Percentiles rank a stretch among this genome's conserved stretches.
phyloP scores from a whole-genome alignment of 202 grass and related monocot species.

The Eragrostis tef region DNA sequence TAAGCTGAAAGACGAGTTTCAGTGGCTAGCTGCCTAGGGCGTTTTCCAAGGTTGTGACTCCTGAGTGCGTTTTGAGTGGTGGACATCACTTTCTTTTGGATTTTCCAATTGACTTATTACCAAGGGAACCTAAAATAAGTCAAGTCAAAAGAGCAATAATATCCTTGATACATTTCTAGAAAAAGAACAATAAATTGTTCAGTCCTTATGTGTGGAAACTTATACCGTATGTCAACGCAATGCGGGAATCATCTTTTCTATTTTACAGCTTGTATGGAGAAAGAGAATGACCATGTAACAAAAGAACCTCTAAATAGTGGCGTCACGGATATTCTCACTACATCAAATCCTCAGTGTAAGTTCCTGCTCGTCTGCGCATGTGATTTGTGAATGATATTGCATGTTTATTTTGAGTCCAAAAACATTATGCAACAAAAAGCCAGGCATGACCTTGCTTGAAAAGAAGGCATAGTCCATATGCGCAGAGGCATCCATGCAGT shows the following conservation, averaged over 20 bases:
- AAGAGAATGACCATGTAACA: no score
- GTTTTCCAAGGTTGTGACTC: background rate
- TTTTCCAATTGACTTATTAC: background rate
- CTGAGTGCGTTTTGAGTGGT: background rate
- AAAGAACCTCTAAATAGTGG: no score
- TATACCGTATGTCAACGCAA: no score
- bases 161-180: background rate
- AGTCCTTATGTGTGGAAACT: no score
- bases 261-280: no score
- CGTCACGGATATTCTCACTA: no score
- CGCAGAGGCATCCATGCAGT: background rate
- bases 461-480: background rate
- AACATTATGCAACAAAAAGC: background rate
- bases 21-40: background rate
- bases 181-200: no score
- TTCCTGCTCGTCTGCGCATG: no score
- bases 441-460: background rate
- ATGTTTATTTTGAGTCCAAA: background rate
- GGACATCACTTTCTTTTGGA: background rate
- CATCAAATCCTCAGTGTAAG: no score
- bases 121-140: background rate
- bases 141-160: slow-evolving; percentile 4
- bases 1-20: background rate
- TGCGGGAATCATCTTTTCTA: no score
- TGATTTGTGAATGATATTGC: no score